Conservation (phyloP, 805 yeast species). For the Candida easanensis region DNA sequence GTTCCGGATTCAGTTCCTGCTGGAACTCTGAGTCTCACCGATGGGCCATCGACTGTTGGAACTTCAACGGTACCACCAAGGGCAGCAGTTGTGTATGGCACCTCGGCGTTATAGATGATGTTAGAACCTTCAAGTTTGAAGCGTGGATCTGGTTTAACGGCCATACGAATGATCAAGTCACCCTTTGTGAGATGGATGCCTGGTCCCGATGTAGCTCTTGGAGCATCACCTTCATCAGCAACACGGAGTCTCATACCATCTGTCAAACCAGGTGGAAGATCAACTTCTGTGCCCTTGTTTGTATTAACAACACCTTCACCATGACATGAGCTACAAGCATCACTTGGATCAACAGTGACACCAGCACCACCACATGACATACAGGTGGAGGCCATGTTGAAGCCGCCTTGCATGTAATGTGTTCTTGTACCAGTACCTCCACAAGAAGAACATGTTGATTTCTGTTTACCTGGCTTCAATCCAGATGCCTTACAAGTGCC, state of each 20-base stretch:
- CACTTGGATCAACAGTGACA: conserved; percentile 61
- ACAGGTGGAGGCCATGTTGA: conserved; percentile 96
- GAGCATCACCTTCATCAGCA: conserved; percentile 88
- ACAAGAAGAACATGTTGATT: conserved; percentile 80
- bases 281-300: conserved; percentile 70
- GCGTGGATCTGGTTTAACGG: conserved; percentile 68
- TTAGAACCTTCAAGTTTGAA: conserved; percentile 69
- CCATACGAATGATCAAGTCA: conserved; percentile 80
- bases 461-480: conserved; percentile 68
- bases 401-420: conserved; percentile 85
- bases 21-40: conserved; percentile 74
- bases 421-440: conserved; percentile 92
- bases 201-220: conserved; percentile 70
- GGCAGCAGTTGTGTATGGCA: conserved; percentile 95
- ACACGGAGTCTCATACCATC: conserved; percentile 86
- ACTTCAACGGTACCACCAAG: conserved; percentile 87
- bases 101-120: conserved; percentile 59
- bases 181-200: conserved; percentile 74
- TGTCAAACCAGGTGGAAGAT: conserved; percentile 82
- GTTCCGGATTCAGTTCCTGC: conserved; percentile 81
- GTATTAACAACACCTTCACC: conserved; percentile 83
- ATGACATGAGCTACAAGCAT: conserved; percentile 77
- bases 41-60: conserved; percentile 86
- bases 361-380: conserved; percentile 86
- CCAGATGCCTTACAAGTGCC: conserved; percentile 83